phyloP scores from a whole-genome alignment of 192 early-diverging fungal species.

The Backusella psychrophila region DNA sequence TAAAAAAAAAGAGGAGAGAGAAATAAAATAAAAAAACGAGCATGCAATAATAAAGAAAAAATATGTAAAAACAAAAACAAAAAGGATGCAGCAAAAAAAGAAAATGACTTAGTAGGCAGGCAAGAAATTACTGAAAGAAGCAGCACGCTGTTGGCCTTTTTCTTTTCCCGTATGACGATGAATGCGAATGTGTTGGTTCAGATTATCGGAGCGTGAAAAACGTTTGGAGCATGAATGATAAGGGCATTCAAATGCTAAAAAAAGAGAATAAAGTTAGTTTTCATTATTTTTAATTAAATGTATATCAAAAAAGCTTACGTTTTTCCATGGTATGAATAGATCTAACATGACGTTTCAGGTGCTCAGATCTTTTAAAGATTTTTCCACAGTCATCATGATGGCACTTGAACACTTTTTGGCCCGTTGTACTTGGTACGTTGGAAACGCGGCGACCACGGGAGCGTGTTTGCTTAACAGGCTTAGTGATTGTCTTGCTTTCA shows the following conservation, averaged over 20 bases:
- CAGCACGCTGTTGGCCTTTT: background rate
- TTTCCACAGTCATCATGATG: slow-evolving; percentile 53
- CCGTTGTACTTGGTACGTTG: slow-evolving; percentile 42
- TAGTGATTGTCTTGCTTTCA: background rate
- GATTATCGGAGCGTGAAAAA: slow-evolving; percentile 57
- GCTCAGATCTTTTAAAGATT: slow-evolving; percentile 58
- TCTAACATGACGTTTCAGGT: slow-evolving; percentile 55
- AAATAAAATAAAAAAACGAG: background rate
- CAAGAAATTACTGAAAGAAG: slow-evolving; percentile 12
- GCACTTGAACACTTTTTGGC: slow-evolving; percentile 53
- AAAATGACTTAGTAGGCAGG: slow-evolving; percentile 5
- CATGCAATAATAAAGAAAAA: slow-evolving; percentile 12
- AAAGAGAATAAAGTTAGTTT: background rate
- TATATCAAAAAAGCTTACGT: slow-evolving; percentile 39
- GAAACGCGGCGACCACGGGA: slow-evolving; percentile 52
- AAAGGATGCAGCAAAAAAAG: background rate
- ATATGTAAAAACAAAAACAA: background rate
- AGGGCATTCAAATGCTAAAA: slow-evolving; percentile 50
- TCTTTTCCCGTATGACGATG: slow-evolving; percentile 56
- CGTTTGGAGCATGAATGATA: slow-evolving; percentile 52
- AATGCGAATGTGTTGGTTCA: slow-evolving; percentile 58
- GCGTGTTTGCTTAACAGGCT: slow-evolving; percentile 19
- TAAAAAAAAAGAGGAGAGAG: background rate
- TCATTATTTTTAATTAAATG: background rate
- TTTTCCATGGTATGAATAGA: slow-evolving; percentile 61